Conservation (phyloP, 805 yeast species). For the Cyberlindnera americana region DNA sequence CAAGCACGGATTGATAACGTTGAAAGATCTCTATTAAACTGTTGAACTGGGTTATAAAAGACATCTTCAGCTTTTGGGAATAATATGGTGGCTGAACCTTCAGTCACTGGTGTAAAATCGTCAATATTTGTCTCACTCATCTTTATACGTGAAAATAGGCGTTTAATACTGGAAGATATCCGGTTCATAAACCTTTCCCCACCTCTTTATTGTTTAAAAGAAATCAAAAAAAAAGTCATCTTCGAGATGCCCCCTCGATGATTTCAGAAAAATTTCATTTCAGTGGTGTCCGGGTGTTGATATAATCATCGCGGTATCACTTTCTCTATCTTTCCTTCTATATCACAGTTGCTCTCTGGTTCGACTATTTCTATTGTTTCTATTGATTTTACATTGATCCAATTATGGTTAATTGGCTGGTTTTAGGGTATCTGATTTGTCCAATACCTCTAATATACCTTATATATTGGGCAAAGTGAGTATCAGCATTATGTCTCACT, state of each 20-base stretch:
- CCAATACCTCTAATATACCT: slow-evolving; percentile 4
- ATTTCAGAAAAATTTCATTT: too few species aligned
- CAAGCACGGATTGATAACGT: slow-evolving; percentile 84
- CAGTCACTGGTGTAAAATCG: slow-evolving; percentile 45
- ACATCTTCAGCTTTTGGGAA: slow-evolving; percentile 81
- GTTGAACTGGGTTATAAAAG: slow-evolving; percentile 95
- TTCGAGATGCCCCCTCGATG: too few species aligned
- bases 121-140: slow-evolving; percentile 10
- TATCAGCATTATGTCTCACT: too few species aligned
- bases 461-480: slow-evolving; percentile 2
- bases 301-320: too few species aligned
- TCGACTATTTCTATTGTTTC: too few species aligned
- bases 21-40: slow-evolving; percentile 90
- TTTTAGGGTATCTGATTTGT: slow-evolving; percentile 1
- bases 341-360: neutral
- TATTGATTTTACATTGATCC: too few species aligned
- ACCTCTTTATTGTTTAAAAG: too few species aligned
- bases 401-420: neutral
- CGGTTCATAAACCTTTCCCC: slow-evolving; percentile 11
- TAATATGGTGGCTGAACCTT: slow-evolving; percentile 81
- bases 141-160: neutral
- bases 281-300: slow-evolving; percentile 6
- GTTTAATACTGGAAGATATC: neutral
- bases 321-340: too few species aligned
- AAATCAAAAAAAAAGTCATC: too few species aligned